phyloP scores from a whole-genome alignment of 2,329 filamentous ascomycete species.

The Diaporthe eres region DNA sequence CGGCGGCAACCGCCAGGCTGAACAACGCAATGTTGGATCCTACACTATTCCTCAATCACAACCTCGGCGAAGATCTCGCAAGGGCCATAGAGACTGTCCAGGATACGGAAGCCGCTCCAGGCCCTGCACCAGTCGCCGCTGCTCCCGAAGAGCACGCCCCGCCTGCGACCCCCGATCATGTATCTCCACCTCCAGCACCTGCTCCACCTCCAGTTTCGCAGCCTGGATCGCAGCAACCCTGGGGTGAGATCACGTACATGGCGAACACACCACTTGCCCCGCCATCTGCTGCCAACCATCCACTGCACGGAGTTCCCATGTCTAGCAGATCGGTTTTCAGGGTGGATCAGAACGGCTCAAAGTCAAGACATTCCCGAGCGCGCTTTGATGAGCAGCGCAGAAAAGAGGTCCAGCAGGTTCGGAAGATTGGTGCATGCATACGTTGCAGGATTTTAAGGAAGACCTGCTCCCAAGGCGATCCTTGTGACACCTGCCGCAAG shows the following conservation, averaged over 20 bases:
- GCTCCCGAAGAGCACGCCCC: constrained; percentile 28
- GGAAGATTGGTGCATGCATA: constrained; percentile 76
- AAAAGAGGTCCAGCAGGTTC: constrained; percentile 75
- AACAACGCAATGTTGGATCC: constrained; percentile 69
- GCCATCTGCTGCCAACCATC: constrained; percentile 18
- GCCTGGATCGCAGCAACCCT: constrained; percentile 56
- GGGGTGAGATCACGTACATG: constrained; percentile 68
- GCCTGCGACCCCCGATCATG: constrained; percentile 5
- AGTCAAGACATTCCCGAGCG: constrained; percentile 67
- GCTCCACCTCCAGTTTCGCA: not conserved
- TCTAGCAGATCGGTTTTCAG: constrained; percentile 59
- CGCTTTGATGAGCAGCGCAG: constrained; percentile 71
- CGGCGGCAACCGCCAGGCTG: constrained; percentile 69
- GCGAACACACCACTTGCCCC: constrained; percentile 48
- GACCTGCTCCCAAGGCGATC: constrained; percentile 74
- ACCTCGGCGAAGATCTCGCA: constrained; percentile 36
- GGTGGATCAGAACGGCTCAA: constrained; percentile 65
- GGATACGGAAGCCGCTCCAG: constrained; percentile 40
- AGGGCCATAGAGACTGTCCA: constrained; percentile 40
- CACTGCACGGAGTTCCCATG: constrained; percentile 40
- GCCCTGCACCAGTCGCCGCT: constrained; percentile 41
- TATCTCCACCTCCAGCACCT: constrained; percentile 14
- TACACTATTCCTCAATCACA: constrained; percentile 52
- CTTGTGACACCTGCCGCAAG: constrained; percentile 74
- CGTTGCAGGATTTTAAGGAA: constrained; percentile 76